Base-by-base conservation (phyloP, 148 eudicot genomes). In the Cornus controversa region DNA sequence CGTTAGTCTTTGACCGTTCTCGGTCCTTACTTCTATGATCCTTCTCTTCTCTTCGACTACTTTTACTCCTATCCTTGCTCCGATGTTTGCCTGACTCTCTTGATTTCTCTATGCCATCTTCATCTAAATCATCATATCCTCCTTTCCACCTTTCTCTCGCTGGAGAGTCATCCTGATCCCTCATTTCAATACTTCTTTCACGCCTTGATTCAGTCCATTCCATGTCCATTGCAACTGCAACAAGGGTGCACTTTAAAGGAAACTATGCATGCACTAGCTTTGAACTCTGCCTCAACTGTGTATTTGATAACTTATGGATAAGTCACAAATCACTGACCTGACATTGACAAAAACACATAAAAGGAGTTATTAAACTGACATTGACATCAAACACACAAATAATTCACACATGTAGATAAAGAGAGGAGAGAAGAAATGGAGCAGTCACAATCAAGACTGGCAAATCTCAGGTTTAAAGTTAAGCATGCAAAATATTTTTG, bases 31-130 rank as follows among this genome's bases (percentile, higher is more conserved):
- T 87, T 72, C 84, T 92, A 69, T 80, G 86, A 74, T 91, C 93
- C 84, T 85, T 90, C 77, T 92, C 97, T 66, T 94, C 98, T 83
- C 88, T 87, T 24, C 84, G 87, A 75, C 91, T 87, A 80, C 84
- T 91, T 84, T 81, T 87, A 73, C 85, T 92, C 81, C 79, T 88
- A 45, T 94, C 97, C 80, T 88, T 94, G 80, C 90, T 90, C 28
- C 92, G 87, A 76, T 86, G 89, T 82, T 84, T 91, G 74, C 82
- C 76, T 6, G 75, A 73, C 25, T 90, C 91, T 75, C 84, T 82
- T 47, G 71, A 66, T 75, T 79, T 86, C 29, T 87, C 90, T 63
- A 77, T 78, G 20, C 76, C 93, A 70, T 72, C 72, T 54, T 86
- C 89, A 62, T 84, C 93, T 54, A 75, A 60, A 66, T 85, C 88